Evolutionary conservation across 805 yeast species (phyloP), one percentile per base, ranked within the genome.

Genomic region (Peterozyma xylosa): DNA sequence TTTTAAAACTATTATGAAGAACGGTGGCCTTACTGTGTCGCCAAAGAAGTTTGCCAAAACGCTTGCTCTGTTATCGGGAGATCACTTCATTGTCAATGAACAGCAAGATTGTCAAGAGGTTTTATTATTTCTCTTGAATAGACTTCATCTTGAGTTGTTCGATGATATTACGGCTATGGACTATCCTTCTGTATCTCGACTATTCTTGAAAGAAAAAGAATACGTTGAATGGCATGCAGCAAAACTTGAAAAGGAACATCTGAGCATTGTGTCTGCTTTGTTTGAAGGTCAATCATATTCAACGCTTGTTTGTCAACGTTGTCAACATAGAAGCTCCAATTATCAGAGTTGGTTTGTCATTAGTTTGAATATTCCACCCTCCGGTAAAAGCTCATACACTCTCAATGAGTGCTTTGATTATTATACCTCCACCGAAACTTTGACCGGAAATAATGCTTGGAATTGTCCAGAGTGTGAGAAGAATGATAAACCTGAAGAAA

Each of bases 101-200:
- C 95, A 86, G 53, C 93, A 86, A 55, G 95, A 86, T 58, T 81
- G 90, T 1, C 88, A 85, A 43, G 93, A 86, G 52, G 83, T 83
- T 53, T 60, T 86, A 37, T 68, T 83, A 57, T 76, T 84, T 47
- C 50, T 84, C 10, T 62, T 85, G 49, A 90, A 82, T 54, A 70
- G 78, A 48, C 57, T 86, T 11, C 91, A 86, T 56, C 80, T 79
- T 40, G 95, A 86, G 53, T 57, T 84, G 43, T 63, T 66, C 38
- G 39, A 34, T 17, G 35, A 41, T 7, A 21, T 29, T 30, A 17
- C 44, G 5, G 55, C 53, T 35, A 45, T 52, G 11, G 29, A 38
- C n/a, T 45, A 37, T 18, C 47, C 47, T 55, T 52, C 51, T 11
- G 59, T 56, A 30, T 53, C 54, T 9, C 27, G 27, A 21, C 7